Conservation (phyloP, 352 stramenopile genomes). For the Phytophthora palmivora region DNA sequence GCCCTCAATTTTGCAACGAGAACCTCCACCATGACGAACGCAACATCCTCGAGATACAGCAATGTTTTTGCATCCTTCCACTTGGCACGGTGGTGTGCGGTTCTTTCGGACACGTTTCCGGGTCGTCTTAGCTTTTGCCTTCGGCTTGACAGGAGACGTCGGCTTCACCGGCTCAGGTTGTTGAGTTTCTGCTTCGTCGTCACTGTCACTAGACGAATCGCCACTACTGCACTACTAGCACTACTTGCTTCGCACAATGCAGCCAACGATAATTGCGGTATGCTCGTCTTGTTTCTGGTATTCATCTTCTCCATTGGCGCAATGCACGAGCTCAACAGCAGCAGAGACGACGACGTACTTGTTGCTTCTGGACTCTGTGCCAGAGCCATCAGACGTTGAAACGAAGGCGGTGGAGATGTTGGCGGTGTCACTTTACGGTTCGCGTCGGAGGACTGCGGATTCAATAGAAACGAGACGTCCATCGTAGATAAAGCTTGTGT, state of each 20-base stretch:
- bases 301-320: conserved; percentile 37
- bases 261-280: conserved; percentile 17
- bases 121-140: conserved; percentile 9
- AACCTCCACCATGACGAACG: conserved; percentile 61
- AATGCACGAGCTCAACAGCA: conserved; percentile 42
- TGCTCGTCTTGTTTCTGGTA: conserved; percentile 8
- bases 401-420: conserved; percentile 20
- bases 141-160: neutral
- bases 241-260: conserved; percentile 23
- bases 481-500: conserved; percentile 21
- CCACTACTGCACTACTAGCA: conserved; percentile 26
- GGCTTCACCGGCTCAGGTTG: conserved; percentile 3
- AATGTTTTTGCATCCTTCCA: conserved; percentile 70
- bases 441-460: conserved; percentile 22
- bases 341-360: conserved; percentile 20
- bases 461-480: conserved; percentile 53
- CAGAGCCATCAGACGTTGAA: conserved; percentile 20
- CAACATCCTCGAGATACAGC: conserved; percentile 58
- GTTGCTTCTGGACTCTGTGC: conserved; percentile 20
- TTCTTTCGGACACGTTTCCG: conserved; percentile 42
- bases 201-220: conserved; percentile 18
- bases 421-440: conserved; percentile 8
- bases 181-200: conserved; percentile 22
- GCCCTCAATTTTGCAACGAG: conserved; percentile 45
- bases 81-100: conserved; percentile 62